A percentile compares a stretch with the other conserved stretches of the same genome.
phyloP scores from a whole-genome alignment of 148 eudicot species.

The Tetragonia tetragonoides region DNA sequence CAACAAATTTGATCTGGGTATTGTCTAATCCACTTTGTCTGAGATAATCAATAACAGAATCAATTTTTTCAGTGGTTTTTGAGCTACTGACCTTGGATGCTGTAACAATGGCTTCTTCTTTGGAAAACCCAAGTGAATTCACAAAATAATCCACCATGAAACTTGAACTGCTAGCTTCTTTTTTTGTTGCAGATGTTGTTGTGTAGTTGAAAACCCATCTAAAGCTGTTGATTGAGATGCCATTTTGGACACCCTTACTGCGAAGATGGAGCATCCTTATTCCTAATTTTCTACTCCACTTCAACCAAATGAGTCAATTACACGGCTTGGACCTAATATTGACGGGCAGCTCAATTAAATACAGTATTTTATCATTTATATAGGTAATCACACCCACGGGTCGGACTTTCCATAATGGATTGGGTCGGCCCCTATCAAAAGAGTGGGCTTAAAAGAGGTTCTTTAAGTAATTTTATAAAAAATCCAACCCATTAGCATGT shows the following conservation, averaged over 20 bases:
- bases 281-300: too few relatives aligned
- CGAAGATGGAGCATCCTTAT: constrained; percentile 1
- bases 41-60: constrained; percentile 27
- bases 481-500: too few relatives aligned
- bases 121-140: constrained; percentile 30
- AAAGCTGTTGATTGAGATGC: background rate
- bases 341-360: too few relatives aligned
- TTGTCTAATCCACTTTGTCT: constrained; percentile 18
- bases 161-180: background rate
- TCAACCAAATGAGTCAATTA: too few relatives aligned
- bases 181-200: background rate
- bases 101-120: constrained; percentile 27
- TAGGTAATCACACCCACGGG: too few relatives aligned
- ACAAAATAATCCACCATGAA: constrained; percentile 20
- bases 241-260: background rate
- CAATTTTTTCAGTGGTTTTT: constrained; percentile 19
- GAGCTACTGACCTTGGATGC: constrained; percentile 20
- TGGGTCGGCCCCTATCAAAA: too few relatives aligned
- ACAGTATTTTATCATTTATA: too few relatives aligned
- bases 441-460: too few relatives aligned
- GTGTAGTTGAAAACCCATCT: background rate
- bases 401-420: too few relatives aligned
- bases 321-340: too few relatives aligned
- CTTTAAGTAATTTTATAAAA: too few relatives aligned
- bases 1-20: constrained; percentile 25